Evolutionary conservation across 2,329 filamentous ascomycete genomes (phyloP).

Genomic region (Salinomyces thailandicus): DNA sequence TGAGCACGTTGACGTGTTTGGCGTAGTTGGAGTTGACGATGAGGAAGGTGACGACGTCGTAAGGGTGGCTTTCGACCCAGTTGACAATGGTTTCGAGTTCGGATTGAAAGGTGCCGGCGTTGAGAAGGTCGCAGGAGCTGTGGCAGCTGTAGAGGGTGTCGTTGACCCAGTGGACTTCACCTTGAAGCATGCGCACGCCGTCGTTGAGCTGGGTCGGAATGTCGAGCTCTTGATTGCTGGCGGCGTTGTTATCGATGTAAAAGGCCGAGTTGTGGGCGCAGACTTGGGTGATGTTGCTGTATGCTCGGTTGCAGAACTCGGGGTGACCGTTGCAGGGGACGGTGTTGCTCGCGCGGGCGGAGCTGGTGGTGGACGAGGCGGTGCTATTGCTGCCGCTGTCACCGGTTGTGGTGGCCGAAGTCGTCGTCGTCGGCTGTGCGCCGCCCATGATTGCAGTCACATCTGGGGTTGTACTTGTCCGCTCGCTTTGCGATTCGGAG

Average conservation of each 20-base stretch:
- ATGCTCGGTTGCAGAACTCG: slow-evolving; percentile 66
- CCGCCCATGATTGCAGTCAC: background rate
- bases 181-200: slow-evolving; percentile 56
- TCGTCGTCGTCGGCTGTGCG: background rate
- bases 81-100: slow-evolving; percentile 58
- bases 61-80: slow-evolving; percentile 69
- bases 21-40: slow-evolving; percentile 75
- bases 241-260: slow-evolving; percentile 56
- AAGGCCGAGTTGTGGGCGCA: slow-evolving; percentile 77
- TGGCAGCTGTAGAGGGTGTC: slow-evolving; percentile 68
- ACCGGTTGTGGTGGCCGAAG: background rate
- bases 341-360: slow-evolving; percentile 51
- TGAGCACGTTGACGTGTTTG: slow-evolving; percentile 55
- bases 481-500: background rate
- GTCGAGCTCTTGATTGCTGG: slow-evolving; percentile 60
- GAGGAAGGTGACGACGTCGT: slow-evolving; percentile 78
- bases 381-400: slow-evolving; percentile 9
- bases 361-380: slow-evolving; percentile 18
- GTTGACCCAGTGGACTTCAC: slow-evolving; percentile 48
- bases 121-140: slow-evolving; percentile 68
- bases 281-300: slow-evolving; percentile 72
- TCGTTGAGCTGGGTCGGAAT: slow-evolving; percentile 68
- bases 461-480: background rate
- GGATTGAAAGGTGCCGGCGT: slow-evolving; percentile 64
- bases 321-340: slow-evolving; percentile 63